Evolutionary conservation across 2,329 filamentous ascomycete species (phyloP).

Genomic region (Phialocephala subalpina): DNA sequence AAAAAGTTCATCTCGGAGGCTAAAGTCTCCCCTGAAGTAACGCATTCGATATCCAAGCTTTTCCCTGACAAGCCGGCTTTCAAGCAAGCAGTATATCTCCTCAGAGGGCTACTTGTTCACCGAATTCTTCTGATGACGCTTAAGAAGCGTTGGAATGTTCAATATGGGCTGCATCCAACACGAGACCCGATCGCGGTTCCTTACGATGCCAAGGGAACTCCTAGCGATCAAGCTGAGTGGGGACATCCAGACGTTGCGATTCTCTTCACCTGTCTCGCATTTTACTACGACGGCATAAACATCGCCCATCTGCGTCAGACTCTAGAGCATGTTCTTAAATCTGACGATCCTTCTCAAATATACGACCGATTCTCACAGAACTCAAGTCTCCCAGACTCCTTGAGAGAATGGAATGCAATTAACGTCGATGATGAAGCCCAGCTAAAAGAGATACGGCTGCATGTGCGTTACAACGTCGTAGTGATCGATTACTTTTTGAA

Average conservation of each 20-base stretch:
- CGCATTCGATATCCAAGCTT: slow-evolving; percentile 38
- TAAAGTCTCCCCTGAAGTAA: slow-evolving; percentile 33
- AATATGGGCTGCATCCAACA: slow-evolving; percentile 64
- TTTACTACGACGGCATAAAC: slow-evolving; percentile 69
- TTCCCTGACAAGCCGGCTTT: slow-evolving; percentile 46
- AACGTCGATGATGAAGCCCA: slow-evolving; percentile 66
- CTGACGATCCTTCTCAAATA: too few relatives aligned
- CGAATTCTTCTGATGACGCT: slow-evolving; percentile 59
- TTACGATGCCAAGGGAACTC: slow-evolving; percentile 70
- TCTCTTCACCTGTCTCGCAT: slow-evolving; percentile 69
- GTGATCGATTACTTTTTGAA: slow-evolving; percentile 69
- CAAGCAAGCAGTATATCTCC: slow-evolving; percentile 54
- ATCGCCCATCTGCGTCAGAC: slow-evolving; percentile 56
- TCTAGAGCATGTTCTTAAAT: slow-evolving; percentile 3
- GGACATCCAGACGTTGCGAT: slow-evolving; percentile 74
- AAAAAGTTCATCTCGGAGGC: slow-evolving; percentile 39
- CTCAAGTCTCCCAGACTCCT: slow-evolving; percentile 55
- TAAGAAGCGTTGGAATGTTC: slow-evolving; percentile 65
- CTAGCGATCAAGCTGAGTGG: slow-evolving; percentile 69
- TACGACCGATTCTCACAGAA: too few relatives aligned
- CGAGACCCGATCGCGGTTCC: slow-evolving; percentile 72
- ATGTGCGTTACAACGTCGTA: slow-evolving; percentile 56
- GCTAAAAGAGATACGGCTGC: slow-evolving; percentile 56
- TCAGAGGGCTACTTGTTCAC: slow-evolving; percentile 69
- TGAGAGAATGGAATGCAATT: slow-evolving; percentile 62